Evolutionary conservation across 345 rosid genomes (phyloP), one percentile per base, ranked within the genome.

Genomic region (Populus pruinosa): DNA sequence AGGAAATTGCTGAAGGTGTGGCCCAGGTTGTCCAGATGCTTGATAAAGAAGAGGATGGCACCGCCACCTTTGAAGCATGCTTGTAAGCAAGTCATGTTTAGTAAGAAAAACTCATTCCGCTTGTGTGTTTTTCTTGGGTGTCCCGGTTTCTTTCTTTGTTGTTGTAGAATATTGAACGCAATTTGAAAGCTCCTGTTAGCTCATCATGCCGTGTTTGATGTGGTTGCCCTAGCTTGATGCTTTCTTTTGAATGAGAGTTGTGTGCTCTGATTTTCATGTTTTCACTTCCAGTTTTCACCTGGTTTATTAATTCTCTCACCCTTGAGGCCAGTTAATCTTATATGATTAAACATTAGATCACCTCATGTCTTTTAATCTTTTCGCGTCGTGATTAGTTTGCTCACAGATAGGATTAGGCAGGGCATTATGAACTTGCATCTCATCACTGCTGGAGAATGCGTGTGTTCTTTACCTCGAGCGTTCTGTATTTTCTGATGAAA

Each of bases 21-120:
- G 88, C 96, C 11, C 94, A 93, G 79, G 91, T 96, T 70, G 97
- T 93, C 63, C 88, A 82, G 77, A 87, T 93, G 97, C 84, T 92
- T 50, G 90, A 89, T 59, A 65, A 83, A 4, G 93, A 88, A 66
- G 94, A 87, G 83, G 80, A 81, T 36, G 36, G 62, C 31, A 9
- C 69, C 11, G 3, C 53, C 69, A 49, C 85, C 25, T 82, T 79
- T 20, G 87, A 87, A 75, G 83, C 83, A 6, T 84, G 81, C 66
- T 8, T 74, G 55, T 69, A 56, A 76, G 74, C 2, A 41, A 9
- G 21, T 2, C 21, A n/a, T 20, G 66, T 56, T 53, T 25, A 6
- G 16, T n/a, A 44, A 36, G 41, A 1, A 25, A 69, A 31, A 55
- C 62, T 38, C 47, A 5, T 74, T 53, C 63, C n/a, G 7, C 16